These are phyloP conservation scores for Elongisporangium undulatum DNA, from an alignment of 352 stramenopile species.

Conservation along the genomic window DNA sequence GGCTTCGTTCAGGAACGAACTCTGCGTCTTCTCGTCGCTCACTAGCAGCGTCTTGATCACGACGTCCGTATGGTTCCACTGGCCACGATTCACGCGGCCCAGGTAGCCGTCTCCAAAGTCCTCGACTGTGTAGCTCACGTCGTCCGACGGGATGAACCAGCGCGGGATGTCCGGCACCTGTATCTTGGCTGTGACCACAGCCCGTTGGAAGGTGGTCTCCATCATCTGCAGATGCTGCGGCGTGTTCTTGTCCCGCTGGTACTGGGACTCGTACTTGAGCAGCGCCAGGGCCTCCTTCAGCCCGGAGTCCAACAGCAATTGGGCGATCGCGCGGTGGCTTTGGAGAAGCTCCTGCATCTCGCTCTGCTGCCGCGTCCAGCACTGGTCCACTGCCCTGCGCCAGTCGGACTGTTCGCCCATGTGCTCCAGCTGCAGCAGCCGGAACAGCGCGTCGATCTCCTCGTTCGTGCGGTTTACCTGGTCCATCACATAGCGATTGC, in stretches of 20 bases:
- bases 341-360: slow-evolving; percentile 6
- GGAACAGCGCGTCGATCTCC: slow-evolving; percentile 14
- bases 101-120: too few relatives aligned
- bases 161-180: slow-evolving; percentile 11
- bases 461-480: slow-evolving; percentile 13
- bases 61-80: too few relatives aligned
- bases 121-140: too few relatives aligned
- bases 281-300: slow-evolving; percentile 17
- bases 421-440: slow-evolving; percentile 16
- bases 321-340: slow-evolving; percentile 5
- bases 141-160: slow-evolving; percentile 18
- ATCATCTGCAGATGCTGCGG: slow-evolving; percentile 9
- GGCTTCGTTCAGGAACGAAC: slow-evolving; percentile 20
- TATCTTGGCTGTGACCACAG: slow-evolving; percentile 9
- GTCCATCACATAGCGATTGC: slow-evolving; percentile 8
- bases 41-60: slow-evolving; percentile 25
- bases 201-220: slow-evolving; percentile 8
- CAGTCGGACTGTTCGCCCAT: slow-evolving; percentile 12
- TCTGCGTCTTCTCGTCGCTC: slow-evolving; percentile 6
- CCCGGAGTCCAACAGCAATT: slow-evolving; percentile 6
- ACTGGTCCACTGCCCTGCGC: too few relatives aligned
- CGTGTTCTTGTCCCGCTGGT: slow-evolving; percentile 6
- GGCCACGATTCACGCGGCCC: too few relatives aligned
- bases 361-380: too few relatives aligned
- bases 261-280: slow-evolving; percentile 19